Base-by-base conservation (phyloP, 2,329 filamentous ascomycete species). In the Geosmithia putterillii region DNA sequence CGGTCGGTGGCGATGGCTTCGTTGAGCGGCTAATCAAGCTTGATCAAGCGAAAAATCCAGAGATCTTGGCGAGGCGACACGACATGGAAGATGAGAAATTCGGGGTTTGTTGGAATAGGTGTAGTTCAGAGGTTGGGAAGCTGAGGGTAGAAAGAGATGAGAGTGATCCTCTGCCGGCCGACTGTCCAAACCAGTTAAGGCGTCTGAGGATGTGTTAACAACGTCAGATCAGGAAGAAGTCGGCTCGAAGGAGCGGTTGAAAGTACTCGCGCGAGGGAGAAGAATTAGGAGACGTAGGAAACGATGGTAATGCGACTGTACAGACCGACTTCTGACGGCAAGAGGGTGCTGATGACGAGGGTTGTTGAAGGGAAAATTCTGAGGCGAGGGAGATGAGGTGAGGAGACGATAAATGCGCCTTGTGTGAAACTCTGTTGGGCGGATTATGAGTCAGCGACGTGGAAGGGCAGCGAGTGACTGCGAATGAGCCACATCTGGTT, bases 131-230 rank as follows among this genome's bases (percentile, higher is more conserved):
- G 18, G 12, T 2, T 38, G 6, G 25, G 9, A 39, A 7, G 38
- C 19, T 7, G 25, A 36, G 23, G 22, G 25, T 32, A 20, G 20
- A 18, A 4, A 35, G 19, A 35, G 40, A 43, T 19, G 19, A 38
- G 22, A 17, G 37, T 18, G 23, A 37, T 47, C 50, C 50, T 54
- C 51, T 57, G 56, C 56, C 55, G 46, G 53, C 57, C 58, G 57
- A 60, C 60, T 54, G 59, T 61, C 65, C 61, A 56, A 68, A 77
- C 76, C 75, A 80, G 68, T 76, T 54, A 80, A 80, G 76, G 76
- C 67, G 70, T 80, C 76, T 69, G 68, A 60, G 57, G 51, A 50
- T 51, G 53, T 50, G 44, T 44, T 47, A 48, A 48, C 28, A 53
- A 52, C 48, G 51, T 52, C 59, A 62, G 57, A 62, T 53, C 59